These are phyloP conservation scores for Hagleromyces aurorensis DNA, from an alignment of 805 yeast genomes.

Conservation along the genomic window DNA sequence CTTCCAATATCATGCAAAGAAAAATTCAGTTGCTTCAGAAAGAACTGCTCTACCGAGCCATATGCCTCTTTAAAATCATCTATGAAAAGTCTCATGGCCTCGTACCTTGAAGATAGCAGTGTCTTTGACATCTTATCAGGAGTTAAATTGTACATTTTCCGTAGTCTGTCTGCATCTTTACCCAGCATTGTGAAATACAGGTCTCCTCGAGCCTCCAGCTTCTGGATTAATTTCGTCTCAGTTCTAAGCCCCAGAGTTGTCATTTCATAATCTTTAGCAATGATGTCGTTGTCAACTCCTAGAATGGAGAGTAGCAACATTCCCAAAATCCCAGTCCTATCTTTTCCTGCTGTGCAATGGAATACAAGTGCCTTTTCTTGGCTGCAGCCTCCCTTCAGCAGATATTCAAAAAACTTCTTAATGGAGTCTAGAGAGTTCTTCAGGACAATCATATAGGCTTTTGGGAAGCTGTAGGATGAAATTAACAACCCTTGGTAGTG, in stretches of 20 bases:
- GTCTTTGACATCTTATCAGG: constrained; percentile 47
- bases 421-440: constrained; percentile 41
- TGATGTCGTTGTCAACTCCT: constrained; percentile 57
- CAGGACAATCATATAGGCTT: constrained; percentile 55
- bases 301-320: constrained; percentile 56
- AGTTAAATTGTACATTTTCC: constrained; percentile 17
- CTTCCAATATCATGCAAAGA: constrained; percentile 36
- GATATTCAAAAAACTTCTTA: constrained; percentile 42
- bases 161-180: constrained; percentile 26
- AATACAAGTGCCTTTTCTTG: constrained; percentile 46
- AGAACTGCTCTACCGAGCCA: constrained; percentile 48
- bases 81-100: constrained; percentile 60
- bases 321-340: constrained; percentile 69
- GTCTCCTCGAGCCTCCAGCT: constrained; percentile 32
- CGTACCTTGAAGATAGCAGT: constrained; percentile 56
- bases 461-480: constrained; percentile 54
- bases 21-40: constrained; percentile 38
- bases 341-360: constrained; percentile 85
- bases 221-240: constrained; percentile 23
- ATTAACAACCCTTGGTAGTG: constrained; percentile 47
- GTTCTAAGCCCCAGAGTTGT: constrained; percentile 58
- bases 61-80: constrained; percentile 43
- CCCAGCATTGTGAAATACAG: constrained; percentile 29
- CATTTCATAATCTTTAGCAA: constrained; percentile 71
- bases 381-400: constrained; percentile 38